Conservation (phyloP, 441 rosid genomes). For the Croton setiger region DNA sequence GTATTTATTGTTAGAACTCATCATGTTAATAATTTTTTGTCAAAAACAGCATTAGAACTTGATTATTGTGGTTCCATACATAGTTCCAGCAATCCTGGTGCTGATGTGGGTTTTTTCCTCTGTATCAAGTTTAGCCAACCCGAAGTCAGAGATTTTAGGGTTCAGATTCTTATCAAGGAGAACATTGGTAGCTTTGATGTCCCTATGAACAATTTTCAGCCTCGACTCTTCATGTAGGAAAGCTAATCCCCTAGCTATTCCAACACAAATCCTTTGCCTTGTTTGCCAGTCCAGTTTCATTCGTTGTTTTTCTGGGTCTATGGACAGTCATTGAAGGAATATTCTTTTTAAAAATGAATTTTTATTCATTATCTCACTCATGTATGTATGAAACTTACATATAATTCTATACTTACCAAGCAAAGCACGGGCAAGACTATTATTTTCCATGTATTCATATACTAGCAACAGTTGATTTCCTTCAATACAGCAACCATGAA, state of each 20-base stretch:
- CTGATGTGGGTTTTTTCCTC: constrained; percentile 17
- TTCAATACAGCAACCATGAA: constrained; percentile 43
- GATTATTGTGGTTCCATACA: background rate
- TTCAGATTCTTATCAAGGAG: constrained; percentile 51
- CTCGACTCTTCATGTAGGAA: constrained; percentile 61
- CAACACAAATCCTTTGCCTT: constrained; percentile 45
- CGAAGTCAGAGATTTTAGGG: constrained; percentile 61
- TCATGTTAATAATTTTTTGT: background rate
- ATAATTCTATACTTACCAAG: constrained; percentile 17
- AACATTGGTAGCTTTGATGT: constrained; percentile 64
- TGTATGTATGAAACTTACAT: background rate
- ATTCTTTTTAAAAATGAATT: background rate
- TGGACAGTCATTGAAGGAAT: background rate
- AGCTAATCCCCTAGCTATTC: constrained; percentile 51
- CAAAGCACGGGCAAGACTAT: constrained; percentile 27
- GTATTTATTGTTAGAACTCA: background rate
- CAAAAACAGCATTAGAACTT: background rate
- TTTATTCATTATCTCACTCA: background rate
- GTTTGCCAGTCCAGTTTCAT: constrained; percentile 57
- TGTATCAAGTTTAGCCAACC: constrained; percentile 14
- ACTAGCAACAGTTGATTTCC: constrained; percentile 43
- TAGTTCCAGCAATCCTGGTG: constrained; percentile 16
- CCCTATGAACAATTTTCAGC: constrained; percentile 58
- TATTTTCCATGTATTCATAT: constrained; percentile 44
- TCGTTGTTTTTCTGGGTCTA: constrained; percentile 7